Evolutionary conservation across 768 basidiomycete genomes (phyloP).

Genomic region (Naganishia friedmannii): DNA sequence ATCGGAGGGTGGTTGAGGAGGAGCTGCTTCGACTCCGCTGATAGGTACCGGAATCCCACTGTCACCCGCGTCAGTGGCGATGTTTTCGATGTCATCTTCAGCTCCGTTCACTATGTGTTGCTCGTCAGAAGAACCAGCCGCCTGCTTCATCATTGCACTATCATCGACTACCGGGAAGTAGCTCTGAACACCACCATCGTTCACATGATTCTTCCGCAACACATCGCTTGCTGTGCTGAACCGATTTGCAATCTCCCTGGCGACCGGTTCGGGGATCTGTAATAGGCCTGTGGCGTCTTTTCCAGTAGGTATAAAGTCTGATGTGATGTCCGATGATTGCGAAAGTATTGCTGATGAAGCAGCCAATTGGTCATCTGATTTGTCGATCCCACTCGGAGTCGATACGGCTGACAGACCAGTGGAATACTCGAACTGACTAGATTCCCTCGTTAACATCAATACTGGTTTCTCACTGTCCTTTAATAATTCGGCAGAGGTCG

Average conservation of each 20-base stretch:
- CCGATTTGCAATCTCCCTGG: slow-evolving; percentile 4
- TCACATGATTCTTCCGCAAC: slow-evolving; percentile 8
- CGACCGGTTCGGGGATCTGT: background rate
- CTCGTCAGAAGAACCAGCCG: background rate
- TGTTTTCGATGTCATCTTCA: background rate
- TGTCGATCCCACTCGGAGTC: background rate
- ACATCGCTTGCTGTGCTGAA: slow-evolving; percentile 16
- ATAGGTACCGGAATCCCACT: background rate
- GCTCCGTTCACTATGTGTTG: background rate
- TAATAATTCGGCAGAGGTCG: background rate
- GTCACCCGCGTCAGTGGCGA: background rate
- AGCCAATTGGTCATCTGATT: no score
- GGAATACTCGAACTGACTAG: slow-evolving; percentile 1
- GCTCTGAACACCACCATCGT: slow-evolving; percentile 11
- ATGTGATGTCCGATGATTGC: background rate
- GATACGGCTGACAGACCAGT: background rate
- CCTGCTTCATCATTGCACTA: background rate
- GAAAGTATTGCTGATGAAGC: background rate
- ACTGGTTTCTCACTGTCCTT: background rate
- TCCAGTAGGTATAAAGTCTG: background rate
- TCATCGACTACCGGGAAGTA: slow-evolving; percentile 15
- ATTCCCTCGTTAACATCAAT: background rate
- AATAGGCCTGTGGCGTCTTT: background rate
- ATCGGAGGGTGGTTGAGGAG: background rate
- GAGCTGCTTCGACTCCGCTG: background rate